phyloP scores from a whole-genome alignment of 495 filamentous ascomycete species.

The Talaromyces thailandensis region DNA sequence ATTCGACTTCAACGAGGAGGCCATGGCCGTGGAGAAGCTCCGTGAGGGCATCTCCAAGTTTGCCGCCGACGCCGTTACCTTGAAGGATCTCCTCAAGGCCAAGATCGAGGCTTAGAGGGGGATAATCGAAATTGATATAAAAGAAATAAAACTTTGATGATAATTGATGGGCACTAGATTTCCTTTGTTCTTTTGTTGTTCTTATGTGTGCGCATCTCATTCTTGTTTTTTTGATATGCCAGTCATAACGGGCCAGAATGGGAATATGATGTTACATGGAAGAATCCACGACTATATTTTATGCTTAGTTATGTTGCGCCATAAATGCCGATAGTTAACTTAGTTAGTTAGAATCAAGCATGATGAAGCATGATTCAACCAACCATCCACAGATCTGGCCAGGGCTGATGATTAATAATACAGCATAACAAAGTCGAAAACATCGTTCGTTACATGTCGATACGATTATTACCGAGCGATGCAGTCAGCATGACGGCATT shows the following conservation, averaged over 20 bases:
- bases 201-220: neutral
- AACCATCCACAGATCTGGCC: neutral
- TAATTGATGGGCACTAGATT: constrained; percentile 2
- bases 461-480: neutral
- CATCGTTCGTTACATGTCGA: neutral
- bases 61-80: constrained; percentile 85
- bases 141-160: neutral
- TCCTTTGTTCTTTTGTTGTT: neutral
- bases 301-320: neutral
- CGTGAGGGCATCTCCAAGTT: constrained; percentile 99
- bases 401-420: neutral
- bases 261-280: neutral
- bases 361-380: neutral
- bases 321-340: neutral
- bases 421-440: neutral
- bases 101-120: constrained; percentile 57
- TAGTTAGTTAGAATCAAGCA: neutral
- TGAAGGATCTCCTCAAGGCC: constrained; percentile 82
- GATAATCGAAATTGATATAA: neutral
- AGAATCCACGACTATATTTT: neutral
- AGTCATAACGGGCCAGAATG: neutral
- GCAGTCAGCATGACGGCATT: neutral
- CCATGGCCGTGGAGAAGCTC: constrained; percentile 98
- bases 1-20: constrained; percentile 99
- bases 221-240: neutral